Base-by-base conservation (phyloP, 2,329 filamentous ascomycete genomes). In the Fusarium sp. region DNA sequence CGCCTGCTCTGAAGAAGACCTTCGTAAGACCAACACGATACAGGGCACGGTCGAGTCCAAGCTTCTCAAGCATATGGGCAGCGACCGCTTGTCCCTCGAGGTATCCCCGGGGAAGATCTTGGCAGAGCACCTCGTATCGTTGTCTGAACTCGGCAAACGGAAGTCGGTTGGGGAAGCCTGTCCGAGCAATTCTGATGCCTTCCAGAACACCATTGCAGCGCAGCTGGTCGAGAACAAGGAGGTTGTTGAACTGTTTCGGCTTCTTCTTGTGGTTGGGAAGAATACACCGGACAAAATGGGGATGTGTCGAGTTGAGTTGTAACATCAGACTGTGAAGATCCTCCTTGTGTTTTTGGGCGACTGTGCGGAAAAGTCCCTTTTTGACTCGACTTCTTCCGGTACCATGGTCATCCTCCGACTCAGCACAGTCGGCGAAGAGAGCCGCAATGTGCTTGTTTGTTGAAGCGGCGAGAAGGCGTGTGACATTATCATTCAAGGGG, bases 171-270 rank as follows among this genome's bases (percentile, higher is more conserved):
- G 96, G 96, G 78, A 99, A 99, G 23, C 96, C 96, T 5, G 96
- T 99, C 49, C 96, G 89, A 23, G 96, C 96, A 79, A 99, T 99
- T 66, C 96, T 89, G 76, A 99, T 99, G 67, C 96, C 96, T 81
- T 99, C 96, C n/a, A 99, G 85, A 3, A 99, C 96, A 91, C 96
- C 96, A 78, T 99, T 99, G 81, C 96, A 99, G 57, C 96, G 90
- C n/a, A 99, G 83, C 78, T 99, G 96, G 75, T 99, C 96, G 6
- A 99, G 86, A 2, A 99, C 96, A n/a, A 99, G 87, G 2, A 93
- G 88, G 3, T 92, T 93, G 76, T 91, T 92, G 79, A 98, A 93
- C 77, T 94, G 91, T 80, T 99, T 99, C 0, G 96, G 93, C 23
- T 90, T 88, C 81, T 99, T 99, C 81, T 97, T 97, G 83, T 99